These are phyloP conservation scores for Acorus gramineus DNA, from an alignment of 106 monocot species.

Conservation along the genomic window DNA sequence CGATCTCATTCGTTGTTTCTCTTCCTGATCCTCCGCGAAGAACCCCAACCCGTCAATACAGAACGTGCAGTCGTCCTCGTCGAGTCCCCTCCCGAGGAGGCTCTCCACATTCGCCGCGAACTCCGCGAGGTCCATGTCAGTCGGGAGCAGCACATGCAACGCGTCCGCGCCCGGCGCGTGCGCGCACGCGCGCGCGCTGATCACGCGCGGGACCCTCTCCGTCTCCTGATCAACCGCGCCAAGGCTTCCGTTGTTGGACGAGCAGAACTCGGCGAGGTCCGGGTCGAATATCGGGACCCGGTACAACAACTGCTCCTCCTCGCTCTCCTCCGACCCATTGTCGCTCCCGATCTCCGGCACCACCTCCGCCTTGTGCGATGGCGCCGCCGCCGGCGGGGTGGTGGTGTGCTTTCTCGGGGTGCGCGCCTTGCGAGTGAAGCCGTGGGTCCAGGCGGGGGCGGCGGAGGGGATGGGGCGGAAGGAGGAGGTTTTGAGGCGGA, in stretches of 20 bases:
- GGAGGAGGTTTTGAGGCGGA: slow-evolving; percentile 43
- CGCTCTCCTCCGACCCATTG: slow-evolving; percentile 16
- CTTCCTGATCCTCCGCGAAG: too few relatives aligned
- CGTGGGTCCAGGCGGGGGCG: slow-evolving; percentile 41
- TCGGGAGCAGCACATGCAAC: slow-evolving; percentile 21
- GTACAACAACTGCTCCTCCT: slow-evolving; percentile 64
- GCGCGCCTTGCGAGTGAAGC: slow-evolving; percentile 78
- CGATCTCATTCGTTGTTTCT: too few relatives aligned
- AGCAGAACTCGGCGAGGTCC: slow-evolving; percentile 35
- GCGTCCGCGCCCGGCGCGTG: neutral
- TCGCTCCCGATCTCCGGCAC: slow-evolving; percentile 4
- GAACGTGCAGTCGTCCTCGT: slow-evolving; percentile 28
- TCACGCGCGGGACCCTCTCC: too few relatives aligned
- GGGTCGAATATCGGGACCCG: slow-evolving; percentile 72
- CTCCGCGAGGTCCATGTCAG: slow-evolving; percentile 52
- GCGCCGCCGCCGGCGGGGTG: neutral
- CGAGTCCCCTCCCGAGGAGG: slow-evolving; percentile 41
- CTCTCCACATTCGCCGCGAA: slow-evolving; percentile 89
- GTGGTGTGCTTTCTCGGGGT: slow-evolving; percentile 36
- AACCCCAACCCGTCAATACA: slow-evolving; percentile 53
- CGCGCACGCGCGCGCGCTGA: neutral
- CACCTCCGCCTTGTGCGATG: slow-evolving; percentile 21
- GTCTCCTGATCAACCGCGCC: too few relatives aligned
- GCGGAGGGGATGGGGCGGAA: slow-evolving; percentile 3
- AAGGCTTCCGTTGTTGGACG: slow-evolving; percentile 3